Base-by-base conservation (phyloP, 2,329 filamentous ascomycete species). In the Apiospora koreana region DNA sequence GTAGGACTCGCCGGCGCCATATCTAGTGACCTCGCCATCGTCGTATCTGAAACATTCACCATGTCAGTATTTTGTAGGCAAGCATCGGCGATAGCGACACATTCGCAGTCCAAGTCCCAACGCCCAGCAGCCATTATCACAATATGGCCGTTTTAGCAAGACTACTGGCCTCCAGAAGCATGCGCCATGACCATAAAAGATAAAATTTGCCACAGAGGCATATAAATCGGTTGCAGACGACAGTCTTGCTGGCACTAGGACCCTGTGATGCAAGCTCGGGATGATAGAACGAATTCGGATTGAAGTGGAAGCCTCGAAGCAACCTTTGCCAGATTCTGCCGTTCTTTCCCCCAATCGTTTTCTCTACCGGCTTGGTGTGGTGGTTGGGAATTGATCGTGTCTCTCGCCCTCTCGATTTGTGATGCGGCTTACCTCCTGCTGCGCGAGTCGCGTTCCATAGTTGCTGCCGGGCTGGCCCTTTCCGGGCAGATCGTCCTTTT, bases 1-100 rank as follows among this genome's bases (percentile, higher is more conserved):
- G 83, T 88, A 90, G 46, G 87, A 89, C 79, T 90, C 88, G 71
- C 88, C 88, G 16, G 88, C 88, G 68, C 88, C 88, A 77, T 89
- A 90, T 76, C 88, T 83, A 73, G 88, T 86, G 69, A 90, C 88
- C 80, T 90, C 88, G 62, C 88, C 88, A 73, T 90, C 88, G 73
- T 90, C 87, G 75, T 88, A 90, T 77, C 87, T 89, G 67, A 68
- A 48, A 41, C 31, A 62, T 25, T n/a, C 28, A 58, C 28, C 18
- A 38, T 21, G 54, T 62, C 54, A 62, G 54, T 62, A 62, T 62
- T 62, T 38, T 9, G 31, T 62, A 23, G 54, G 21, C 31, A 38
- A 35, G 31, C 31, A 62, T 62, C 18, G 31, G 18, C 31, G 31
- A 12, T 8, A 58, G 16, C 50, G 3, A 62, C 31, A 38, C 8